A percentile compares a stretch with the other conserved stretches of the same genome.
Evolutionary conservation across 1,284 basidiomycete species (phyloP).

Genomic region (Thecaphora thlaspeos): DNA sequence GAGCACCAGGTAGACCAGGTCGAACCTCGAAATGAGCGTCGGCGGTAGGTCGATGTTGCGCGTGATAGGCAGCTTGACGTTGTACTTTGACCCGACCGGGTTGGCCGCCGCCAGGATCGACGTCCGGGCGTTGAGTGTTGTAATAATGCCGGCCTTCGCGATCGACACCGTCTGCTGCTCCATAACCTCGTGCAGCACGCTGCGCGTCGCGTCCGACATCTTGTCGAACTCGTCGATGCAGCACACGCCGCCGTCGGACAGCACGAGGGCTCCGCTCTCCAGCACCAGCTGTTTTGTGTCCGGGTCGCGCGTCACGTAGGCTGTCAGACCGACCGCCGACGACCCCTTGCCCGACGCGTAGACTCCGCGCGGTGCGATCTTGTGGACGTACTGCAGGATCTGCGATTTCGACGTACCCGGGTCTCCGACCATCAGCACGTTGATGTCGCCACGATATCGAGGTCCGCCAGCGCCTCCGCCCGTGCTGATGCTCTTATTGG

Average conservation of each 20-base stretch:
- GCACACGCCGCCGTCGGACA: slow-evolving; percentile 98
- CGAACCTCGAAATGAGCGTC: slow-evolving; percentile 91
- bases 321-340: slow-evolving; percentile 95
- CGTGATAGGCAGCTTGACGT: slow-evolving; percentile 92
- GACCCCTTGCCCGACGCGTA: slow-evolving; percentile 98
- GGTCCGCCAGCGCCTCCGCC: slow-evolving; percentile 75
- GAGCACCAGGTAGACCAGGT: slow-evolving; percentile 92
- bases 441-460: slow-evolving; percentile 97
- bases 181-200: slow-evolving; percentile 99
- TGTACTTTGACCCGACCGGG: slow-evolving; percentile 94
- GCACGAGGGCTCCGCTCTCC: slow-evolving; percentile 95
- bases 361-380: slow-evolving; percentile 93
- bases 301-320: slow-evolving; percentile 97
- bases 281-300: slow-evolving; percentile 99
- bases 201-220: slow-evolving; percentile 97
- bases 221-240: slow-evolving; percentile 99
- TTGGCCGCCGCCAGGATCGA: slow-evolving; percentile 98
- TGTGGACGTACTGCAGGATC: slow-evolving; percentile 95
- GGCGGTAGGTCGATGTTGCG: slow-evolving; percentile 76
- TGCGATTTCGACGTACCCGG: slow-evolving; percentile 99
- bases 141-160: slow-evolving; percentile 97
- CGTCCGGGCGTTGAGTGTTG: slow-evolving; percentile 96
- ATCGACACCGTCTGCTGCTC: slow-evolving; percentile 99
- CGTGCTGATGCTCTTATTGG: slow-evolving; percentile 85
- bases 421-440: slow-evolving; percentile 98